A percentile compares a stretch with the other conserved stretches of the same genome.
These are phyloP conservation scores for Penicillium robsamsonii DNA, from an alignment of 495 filamentous ascomycete genomes.

Conservation along the genomic window DNA sequence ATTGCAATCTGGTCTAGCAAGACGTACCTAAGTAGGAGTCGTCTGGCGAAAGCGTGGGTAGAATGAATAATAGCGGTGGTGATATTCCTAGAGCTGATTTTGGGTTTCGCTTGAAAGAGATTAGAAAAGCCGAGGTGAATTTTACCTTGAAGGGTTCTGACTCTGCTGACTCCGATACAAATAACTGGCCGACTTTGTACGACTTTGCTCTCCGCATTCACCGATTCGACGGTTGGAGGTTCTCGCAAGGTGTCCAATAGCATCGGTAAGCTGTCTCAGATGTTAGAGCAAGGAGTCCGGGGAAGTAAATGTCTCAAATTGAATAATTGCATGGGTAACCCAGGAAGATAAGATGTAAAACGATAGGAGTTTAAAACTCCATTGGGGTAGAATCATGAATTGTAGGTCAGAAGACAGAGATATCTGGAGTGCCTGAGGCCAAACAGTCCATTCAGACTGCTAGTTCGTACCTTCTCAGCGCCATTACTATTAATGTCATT, in stretches of 20 bases:
- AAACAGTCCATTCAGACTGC: not conserved
- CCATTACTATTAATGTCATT: not conserved
- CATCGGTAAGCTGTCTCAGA: not conserved
- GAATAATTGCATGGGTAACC: not conserved
- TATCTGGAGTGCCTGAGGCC: too few species aligned
- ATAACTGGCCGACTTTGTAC: constrained; percentile 15
- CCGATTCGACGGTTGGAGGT: constrained; percentile 1
- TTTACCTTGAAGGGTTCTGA: constrained; percentile 11
- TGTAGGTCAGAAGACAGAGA: not conserved
- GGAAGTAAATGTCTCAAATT: not conserved
- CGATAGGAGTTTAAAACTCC: not conserved
- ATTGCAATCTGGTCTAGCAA: constrained; percentile 5
- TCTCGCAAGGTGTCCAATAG: not conserved
- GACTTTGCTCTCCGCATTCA: constrained; percentile 4
- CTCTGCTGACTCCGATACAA: constrained; percentile 7
- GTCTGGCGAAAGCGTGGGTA: not conserved
- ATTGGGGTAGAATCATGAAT: too few species aligned
- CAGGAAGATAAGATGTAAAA: not conserved
- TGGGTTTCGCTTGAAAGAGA: not conserved
- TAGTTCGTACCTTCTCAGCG: not conserved
- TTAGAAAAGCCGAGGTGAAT: not conserved
- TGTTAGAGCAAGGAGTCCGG: not conserved
- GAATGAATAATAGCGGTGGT: not conserved
- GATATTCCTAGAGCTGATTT: not conserved
- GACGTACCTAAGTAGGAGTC: not conserved